Percentiles rank a stretch among this genome's conserved stretches.
phyloP scores from a whole-genome alignment of 177 flowering plant species.

The Vitis hybrid region DNA sequence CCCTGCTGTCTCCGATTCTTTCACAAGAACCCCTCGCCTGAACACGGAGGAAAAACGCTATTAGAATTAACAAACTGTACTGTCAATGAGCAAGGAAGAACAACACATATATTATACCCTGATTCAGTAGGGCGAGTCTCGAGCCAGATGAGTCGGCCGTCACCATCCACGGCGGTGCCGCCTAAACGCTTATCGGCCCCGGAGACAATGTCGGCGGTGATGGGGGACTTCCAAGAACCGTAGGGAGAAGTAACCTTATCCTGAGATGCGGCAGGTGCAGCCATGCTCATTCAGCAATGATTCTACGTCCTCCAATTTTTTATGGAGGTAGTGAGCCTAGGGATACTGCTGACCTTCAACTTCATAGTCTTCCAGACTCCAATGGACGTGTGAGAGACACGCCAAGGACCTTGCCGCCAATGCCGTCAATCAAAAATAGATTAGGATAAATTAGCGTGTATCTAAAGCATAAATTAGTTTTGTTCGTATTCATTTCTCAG shows the following conservation, averaged over 20 bases:
- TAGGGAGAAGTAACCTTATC: constrained; percentile 66
- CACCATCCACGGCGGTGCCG: constrained; percentile 61
- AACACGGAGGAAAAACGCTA: background rate
- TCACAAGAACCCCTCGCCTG: constrained; percentile 80
- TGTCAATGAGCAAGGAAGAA: background rate
- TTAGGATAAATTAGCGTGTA: no score
- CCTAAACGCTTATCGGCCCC: constrained; percentile 78
- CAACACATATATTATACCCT: constrained; percentile 41
- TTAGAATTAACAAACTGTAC: background rate
- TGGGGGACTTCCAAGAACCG: constrained; percentile 94
- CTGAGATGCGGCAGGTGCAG: constrained; percentile 23
- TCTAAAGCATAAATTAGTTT: no score
- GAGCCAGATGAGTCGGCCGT: constrained; percentile 73
- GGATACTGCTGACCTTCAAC: background rate
- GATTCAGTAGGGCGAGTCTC: constrained; percentile 83
- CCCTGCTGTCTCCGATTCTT: constrained; percentile 48
- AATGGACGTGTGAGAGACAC: no score
- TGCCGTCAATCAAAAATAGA: no score
- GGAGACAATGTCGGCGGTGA: constrained; percentile 85
- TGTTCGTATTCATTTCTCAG: no score
- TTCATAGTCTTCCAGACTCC: no score
- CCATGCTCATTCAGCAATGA: constrained; percentile 18
- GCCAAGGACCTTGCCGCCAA: no score
- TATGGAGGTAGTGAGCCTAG: background rate
- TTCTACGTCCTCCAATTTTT: background rate